Evolutionary conservation across 2,329 filamentous ascomycete genomes (phyloP), one percentile per base, ranked within the genome.

Genomic region (Fusarium armeniacum): DNA sequence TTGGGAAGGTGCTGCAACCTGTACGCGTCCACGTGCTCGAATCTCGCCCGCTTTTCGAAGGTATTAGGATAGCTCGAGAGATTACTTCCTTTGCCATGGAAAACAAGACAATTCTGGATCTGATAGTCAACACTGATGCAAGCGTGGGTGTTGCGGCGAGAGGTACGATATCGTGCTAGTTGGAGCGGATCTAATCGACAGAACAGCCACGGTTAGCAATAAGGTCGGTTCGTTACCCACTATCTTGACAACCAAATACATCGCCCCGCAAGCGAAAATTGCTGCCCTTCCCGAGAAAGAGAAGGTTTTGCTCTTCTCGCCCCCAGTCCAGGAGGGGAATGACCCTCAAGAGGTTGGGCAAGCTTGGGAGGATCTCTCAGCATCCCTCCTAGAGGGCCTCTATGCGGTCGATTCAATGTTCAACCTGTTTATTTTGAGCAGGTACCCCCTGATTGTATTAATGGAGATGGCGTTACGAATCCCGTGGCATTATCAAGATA

Each of bases 11-110:
- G 2, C 74, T 80, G 2, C 74, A 83, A 10, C 71, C 65, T 1
- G 73, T 91, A 11, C 83, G 89, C 51, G 76, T 92, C 20, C 84
- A 84, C 6, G 81, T 93, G 32, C 81, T 93, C 5, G 90, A 92
- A 75, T 92, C 90, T 4, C 82, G 90, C 1, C 90, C 90, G 0
- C 81, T 89, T 1, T 91, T 85, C 67, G 90, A 93, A 77, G 90
- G 90, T 10, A 86, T 86, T 6, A 84, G 81, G 11, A 82, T 89
- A 53, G 88, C 87, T 5, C 80, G 78, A 15, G 76, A 76, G 5
- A 62, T 89, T 67, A 87, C 86, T 7, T 80, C 78, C n/a, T 78
- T 77, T 6, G 62, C 62, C 43, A 47, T 55, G 5, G 52, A 46
- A 24, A 56, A 87, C 68, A 74, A 78, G 58, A 49, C 70, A 66